phyloP scores from a whole-genome alignment of 208 protist species.

The Spongospora subterranea region DNA sequence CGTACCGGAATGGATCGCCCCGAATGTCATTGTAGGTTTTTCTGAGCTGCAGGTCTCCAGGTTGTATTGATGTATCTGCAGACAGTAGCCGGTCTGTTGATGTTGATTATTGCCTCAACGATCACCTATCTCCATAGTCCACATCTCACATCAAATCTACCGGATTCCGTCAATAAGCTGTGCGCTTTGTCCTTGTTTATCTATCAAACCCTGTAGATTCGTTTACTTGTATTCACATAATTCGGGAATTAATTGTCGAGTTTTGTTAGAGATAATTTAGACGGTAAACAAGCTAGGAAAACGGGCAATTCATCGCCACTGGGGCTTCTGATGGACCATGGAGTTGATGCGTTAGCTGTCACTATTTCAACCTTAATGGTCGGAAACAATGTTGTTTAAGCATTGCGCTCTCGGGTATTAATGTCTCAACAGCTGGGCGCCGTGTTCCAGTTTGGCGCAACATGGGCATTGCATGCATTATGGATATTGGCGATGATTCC shows the following conservation, averaged over 20 bases:
- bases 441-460: background rate
- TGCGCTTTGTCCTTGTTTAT: background rate
- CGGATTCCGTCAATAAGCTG: background rate
- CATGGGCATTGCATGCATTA: background rate
- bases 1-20: conserved; percentile 23
- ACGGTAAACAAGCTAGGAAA: conserved; percentile 37
- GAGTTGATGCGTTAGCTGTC: conserved; percentile 30
- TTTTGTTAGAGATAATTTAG: conserved; percentile 20
- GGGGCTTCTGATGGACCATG: conserved; percentile 46
- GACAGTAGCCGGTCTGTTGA: background rate
- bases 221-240: background rate
- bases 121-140: background rate
- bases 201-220: conserved; percentile 23
- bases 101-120: background rate
- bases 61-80: background rate
- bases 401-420: background rate
- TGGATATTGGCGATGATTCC: conserved; percentile 17
- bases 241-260: too few relatives aligned
- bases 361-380: background rate
- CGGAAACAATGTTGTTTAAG: conserved; percentile 38
- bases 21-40: conserved; percentile 19
- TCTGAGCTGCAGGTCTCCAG: background rate
- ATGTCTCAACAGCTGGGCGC: background rate
- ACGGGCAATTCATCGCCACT: conserved; percentile 5
- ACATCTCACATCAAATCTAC: background rate